These are phyloP conservation scores for Erodium maritimum DNA, from an alignment of 345 rosid genomes.

Conservation along the genomic window DNA sequence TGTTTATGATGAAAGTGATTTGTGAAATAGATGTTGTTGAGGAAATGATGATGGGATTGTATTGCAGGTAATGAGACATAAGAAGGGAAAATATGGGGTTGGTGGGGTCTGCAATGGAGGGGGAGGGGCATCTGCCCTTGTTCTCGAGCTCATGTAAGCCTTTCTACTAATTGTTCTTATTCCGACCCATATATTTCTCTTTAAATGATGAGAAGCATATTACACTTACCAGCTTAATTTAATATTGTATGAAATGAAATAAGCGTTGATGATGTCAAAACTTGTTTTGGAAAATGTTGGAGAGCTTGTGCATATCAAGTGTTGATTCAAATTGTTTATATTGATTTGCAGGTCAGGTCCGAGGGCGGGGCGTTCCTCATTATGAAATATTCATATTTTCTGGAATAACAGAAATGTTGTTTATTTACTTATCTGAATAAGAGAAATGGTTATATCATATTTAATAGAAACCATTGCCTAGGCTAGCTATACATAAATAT, in stretches of 20 bases:
- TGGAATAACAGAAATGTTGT: not conserved
- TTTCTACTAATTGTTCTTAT: not conserved
- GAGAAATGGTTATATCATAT: too few species aligned
- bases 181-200: not conserved
- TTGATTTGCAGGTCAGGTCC: not conserved
- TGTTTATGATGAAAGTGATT: not conserved
- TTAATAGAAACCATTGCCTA: too few species aligned
- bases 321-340: not conserved
- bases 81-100: slow-evolving; percentile 67
- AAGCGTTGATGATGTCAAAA: too few species aligned
- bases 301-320: not conserved
- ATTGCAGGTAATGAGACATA: slow-evolving; percentile 69
- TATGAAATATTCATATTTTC: not conserved
- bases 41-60: slow-evolving; percentile 3
- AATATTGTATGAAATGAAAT: too few species aligned
- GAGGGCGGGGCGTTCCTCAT: not conserved
- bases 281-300: not conserved
- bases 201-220: not conserved
- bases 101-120: slow-evolving; percentile 94
- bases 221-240: too few species aligned
- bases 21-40: not conserved
- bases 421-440: too few species aligned
- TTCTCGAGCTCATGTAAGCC: slow-evolving; percentile 69
- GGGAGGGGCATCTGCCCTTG: slow-evolving; percentile 90
- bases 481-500: too few species aligned